These are phyloP conservation scores for Trichoderma guizhouense DNA, from an alignment of 2,329 filamentous ascomycete genomes.

Conservation along the genomic window DNA sequence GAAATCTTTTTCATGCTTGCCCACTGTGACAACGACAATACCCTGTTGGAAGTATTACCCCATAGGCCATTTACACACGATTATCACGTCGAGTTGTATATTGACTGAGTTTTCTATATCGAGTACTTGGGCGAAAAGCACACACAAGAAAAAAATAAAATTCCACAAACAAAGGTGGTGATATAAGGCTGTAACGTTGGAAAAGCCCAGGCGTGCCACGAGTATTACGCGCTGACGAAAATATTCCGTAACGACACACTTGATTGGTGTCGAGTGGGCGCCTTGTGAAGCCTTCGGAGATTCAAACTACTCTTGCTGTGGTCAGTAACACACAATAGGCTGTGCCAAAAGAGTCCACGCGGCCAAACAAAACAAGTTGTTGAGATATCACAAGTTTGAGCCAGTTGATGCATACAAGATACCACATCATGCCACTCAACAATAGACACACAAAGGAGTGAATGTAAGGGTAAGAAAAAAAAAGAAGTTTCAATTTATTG, in stretches of 20 bases:
- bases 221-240: slow-evolving; percentile 6
- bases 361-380: not conserved
- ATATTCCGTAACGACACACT: not conserved
- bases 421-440: not conserved
- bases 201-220: not conserved
- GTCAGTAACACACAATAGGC: not conserved
- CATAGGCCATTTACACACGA: not conserved
- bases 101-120: not conserved
- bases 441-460: not conserved
- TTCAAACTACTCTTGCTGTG: not conserved
- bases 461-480: not conserved
- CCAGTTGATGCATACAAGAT: not conserved
- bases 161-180: not conserved
- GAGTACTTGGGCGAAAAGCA: not conserved
- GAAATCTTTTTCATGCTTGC: not conserved
- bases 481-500: slow-evolving; percentile 6
- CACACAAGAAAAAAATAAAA: not conserved
- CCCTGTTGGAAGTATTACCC: not conserved
- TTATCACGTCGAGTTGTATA: not conserved
- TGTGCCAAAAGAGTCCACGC: not conserved
- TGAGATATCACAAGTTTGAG: not conserved
- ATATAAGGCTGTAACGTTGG: not conserved
- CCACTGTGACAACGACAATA: not conserved
- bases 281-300: slow-evolving; percentile 1
- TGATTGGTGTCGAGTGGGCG: not conserved